Evolutionary conservation across 805 yeast genomes (phyloP).

Genomic region (Myxozyma sirexii): DNA sequence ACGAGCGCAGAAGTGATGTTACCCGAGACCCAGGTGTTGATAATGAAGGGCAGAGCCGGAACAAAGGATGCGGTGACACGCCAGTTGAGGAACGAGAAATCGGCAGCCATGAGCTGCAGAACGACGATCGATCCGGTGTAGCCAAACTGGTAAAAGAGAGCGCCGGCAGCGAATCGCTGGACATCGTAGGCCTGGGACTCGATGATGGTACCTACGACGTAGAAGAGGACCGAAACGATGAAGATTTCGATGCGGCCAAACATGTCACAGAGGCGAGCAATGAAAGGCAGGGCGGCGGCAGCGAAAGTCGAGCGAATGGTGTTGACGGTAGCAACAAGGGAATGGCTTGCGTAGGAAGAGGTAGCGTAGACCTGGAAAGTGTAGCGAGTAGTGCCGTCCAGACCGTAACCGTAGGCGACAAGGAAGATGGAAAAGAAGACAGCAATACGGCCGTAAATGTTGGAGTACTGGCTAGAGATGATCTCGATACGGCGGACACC

Average conservation of each 20-base stretch:
- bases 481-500: conserved; percentile 64
- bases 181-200: conserved; percentile 63
- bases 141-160: conserved; percentile 58
- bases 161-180: conserved; percentile 64
- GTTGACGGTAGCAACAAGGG: conserved; percentile 60
- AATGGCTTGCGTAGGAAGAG: conserved; percentile 54
- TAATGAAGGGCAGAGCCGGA: conserved; percentile 71
- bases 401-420: conserved; percentile 60
- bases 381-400: conserved; percentile 61
- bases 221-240: conserved; percentile 54
- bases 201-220: conserved; percentile 64
- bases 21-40: conserved; percentile 79
- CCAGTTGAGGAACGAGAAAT: conserved; percentile 70
- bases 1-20: conserved; percentile 46
- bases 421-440: conserved; percentile 56
- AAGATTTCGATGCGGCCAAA: conserved; percentile 64
- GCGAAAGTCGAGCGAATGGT: conserved; percentile 62
- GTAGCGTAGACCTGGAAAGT: conserved; percentile 61
- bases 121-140: conserved; percentile 65
- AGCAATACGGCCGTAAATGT: conserved; percentile 44
- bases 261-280: conserved; percentile 65
- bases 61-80: conserved; percentile 65
- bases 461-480: conserved; percentile 53
- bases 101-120: conserved; percentile 62
- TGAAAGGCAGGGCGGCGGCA: conserved; percentile 67